Evolutionary conservation across 352 stramenopile species (phyloP), one percentile per base, ranked within the genome.

Genomic region (Phytophthora sp.): DNA sequence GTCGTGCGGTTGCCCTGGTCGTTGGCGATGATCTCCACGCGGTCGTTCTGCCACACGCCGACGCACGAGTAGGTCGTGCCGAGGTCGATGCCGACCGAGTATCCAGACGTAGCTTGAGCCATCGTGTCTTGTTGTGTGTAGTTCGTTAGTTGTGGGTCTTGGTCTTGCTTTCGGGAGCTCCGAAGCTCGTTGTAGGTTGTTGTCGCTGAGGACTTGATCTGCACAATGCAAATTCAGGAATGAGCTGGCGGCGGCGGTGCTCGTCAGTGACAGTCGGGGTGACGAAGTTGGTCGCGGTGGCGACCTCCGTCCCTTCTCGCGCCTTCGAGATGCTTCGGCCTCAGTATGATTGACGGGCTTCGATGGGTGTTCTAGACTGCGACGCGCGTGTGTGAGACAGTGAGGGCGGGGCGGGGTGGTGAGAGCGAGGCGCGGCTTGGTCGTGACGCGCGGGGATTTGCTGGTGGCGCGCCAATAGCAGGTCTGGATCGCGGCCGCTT

Each of bases 21-120:
- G 79, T 98, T 98, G 48, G 93, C 92, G 69, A 98, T 97, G 75
- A 98, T 92, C 71, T 99, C 94, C 7, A 98, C 93, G 21, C 89
- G 87, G 43, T 86, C 80, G 66, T 97, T 94, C 82, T 97, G 92
- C 82, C 91, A 97, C n/a, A 97, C 89, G 63, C 91, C 92, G 18
- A 98, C 92, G 67, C 92, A 98, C 49, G 89, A 97, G 72, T 98
- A 98, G 31, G 91, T 96, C 59, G 89, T 97, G 63, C 89, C 89
- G 31, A 97, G 70, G 69, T 96, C 91, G 53, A 97, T 97, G 43
- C 34, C 34, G 34, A 41, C 34, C 8, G 34, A 41, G 34, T 41
- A 41, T 41, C 34, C 34, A 6, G 34, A 41, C 10, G 34, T 41
- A 8, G 34, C 13, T 13, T 41, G 34, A 21, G 34, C 34, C 34